Conservation (phyloP, 108 stramenopile genomes). For the Skeletonema marinoi region DNA sequence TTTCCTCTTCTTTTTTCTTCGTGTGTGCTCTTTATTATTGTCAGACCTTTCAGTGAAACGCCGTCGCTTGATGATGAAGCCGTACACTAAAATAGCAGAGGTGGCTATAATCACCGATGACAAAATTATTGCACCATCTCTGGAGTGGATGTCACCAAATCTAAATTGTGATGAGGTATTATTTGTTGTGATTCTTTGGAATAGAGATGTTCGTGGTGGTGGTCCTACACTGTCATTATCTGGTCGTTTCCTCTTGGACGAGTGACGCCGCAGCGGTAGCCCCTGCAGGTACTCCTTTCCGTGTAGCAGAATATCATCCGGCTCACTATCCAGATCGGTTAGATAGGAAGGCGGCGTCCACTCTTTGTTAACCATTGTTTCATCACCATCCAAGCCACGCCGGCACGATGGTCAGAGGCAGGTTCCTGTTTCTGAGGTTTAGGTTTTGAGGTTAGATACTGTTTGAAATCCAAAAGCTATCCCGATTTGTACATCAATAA, state of each 20-base stretch:
- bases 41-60: neutral
- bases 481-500: too few species aligned
- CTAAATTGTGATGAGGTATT: neutral
- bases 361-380: neutral
- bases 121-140: neutral
- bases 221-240: neutral
- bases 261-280: slow-evolving; percentile 2
- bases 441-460: too few species aligned
- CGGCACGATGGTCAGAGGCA: neutral
- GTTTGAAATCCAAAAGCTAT: too few species aligned
- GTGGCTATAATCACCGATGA: neutral
- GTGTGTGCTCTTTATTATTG: neutral
- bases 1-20: slow-evolving; percentile 9
- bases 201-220: slow-evolving; percentile 1
- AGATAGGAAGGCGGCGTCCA: neutral
- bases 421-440: too few species aligned
- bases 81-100: neutral
- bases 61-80: neutral
- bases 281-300: slow-evolving; percentile 20
- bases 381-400: neutral
- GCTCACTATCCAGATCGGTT: neutral
- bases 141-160: neutral
- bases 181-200: neutral
- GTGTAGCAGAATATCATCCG: neutral
- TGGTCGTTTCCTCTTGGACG: slow-evolving; percentile 12